Conservation (phyloP, 768 basidiomycete genomes). For the Phlebiopsis flavidoalba region DNA sequence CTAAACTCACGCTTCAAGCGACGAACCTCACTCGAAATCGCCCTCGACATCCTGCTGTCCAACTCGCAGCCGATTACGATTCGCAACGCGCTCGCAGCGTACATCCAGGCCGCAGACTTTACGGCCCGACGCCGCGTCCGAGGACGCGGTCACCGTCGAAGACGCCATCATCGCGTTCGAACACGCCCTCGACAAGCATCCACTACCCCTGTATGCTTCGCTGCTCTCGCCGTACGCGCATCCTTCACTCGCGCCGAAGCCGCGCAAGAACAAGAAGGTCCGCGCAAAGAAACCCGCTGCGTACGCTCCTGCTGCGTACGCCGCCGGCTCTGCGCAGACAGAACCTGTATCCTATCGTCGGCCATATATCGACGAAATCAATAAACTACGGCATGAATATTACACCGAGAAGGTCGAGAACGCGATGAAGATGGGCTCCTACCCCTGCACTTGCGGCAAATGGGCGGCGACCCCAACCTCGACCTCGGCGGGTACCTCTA, state of each 20-base stretch:
- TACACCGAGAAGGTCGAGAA: not conserved
- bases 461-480: not conserved
- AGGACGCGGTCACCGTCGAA: not conserved
- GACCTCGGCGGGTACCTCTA: not conserved
- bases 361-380: constrained; percentile 1
- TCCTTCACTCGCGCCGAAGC: too few species aligned
- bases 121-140: not conserved
- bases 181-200: constrained; percentile 8
- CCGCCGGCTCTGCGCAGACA: not conserved
- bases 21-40: not conserved
- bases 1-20: not conserved
- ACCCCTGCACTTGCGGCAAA: not conserved
- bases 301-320: not conserved
- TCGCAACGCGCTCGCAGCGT: constrained; percentile 1
- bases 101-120: not conserved
- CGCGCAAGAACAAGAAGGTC: not conserved
- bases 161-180: constrained; percentile 9
- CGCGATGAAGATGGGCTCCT: not conserved
- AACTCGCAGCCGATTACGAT: constrained; percentile 1
- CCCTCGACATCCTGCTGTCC: not conserved
- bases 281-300: not conserved
- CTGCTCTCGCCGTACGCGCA: not conserved
- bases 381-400: constrained; percentile 2
- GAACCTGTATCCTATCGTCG: not conserved
- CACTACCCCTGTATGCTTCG: not conserved